Evolutionary conservation across 2,329 filamentous ascomycete genomes (phyloP), one percentile per base, ranked within the genome.

Genomic region (Monosporascus sp.): DNA sequence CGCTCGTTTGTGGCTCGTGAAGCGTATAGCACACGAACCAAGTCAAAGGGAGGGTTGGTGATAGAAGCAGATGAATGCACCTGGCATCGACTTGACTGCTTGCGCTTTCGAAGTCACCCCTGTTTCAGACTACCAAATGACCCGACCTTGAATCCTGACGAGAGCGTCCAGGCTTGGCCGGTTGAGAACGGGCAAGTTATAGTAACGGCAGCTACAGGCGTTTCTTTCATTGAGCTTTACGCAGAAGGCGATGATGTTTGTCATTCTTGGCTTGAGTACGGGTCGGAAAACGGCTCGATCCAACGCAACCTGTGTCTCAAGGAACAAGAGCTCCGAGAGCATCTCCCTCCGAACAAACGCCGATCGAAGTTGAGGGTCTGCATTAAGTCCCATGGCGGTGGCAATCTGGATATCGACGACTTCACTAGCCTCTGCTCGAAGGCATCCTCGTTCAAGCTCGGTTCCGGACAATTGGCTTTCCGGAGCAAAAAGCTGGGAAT

Each of bases 81-180:
- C 26, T 97, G 93, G 93, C 92, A 97, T 70, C 83, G 92, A 54
- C 79, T 97, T 7, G 94, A 97, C 70, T 85, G 85, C 51, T 78
- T 99, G 50, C 88, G 91, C 40, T 96, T 97, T 74, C 86, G 91
- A 59, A 88, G 86, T 60, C 94, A 99, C 66, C 91, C 92, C 4
- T 91, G 89, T 68, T 97, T 99, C 76, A 81, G 86, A 52, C 80
- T 96, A 50, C 90, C 92, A 0, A 87, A 84, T 52, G 94, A 97
- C 63, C 72, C 81, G 5, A 73, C 80, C 17, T 68, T 81, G 40
- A 80, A 77, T 57, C 72, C 78, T 1, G 92, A 97, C 61, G 81
- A 82, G 37, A 91, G 89, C 59, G 81, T 97, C 1, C 90, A 96
- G 64, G 89, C 89, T 1, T 97, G 90, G 85, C 85, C 88, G 0